These are phyloP conservation scores for Fomitopsis pinicola DNA, from an alignment of 1,284 basidiomycete genomes.

Conservation along the genomic window DNA sequence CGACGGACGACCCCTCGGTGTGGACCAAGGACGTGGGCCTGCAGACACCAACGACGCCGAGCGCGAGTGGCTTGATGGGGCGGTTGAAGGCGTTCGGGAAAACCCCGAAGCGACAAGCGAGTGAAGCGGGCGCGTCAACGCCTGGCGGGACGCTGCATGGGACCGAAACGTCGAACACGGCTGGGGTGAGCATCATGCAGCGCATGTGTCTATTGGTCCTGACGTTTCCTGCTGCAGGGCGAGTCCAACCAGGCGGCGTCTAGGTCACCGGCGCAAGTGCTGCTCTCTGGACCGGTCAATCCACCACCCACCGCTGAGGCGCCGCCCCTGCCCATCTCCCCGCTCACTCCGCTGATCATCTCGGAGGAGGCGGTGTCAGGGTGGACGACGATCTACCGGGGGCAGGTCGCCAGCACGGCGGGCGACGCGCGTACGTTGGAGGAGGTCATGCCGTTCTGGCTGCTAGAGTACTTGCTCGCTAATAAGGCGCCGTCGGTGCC, in stretches of 20 bases:
- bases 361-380: constrained; percentile 81
- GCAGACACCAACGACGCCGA: constrained; percentile 51
- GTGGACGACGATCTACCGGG: constrained; percentile 78
- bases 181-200: constrained; percentile 26
- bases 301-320: constrained; percentile 74
- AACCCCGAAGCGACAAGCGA: constrained; percentile 44
- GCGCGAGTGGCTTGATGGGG: constrained; percentile 66
- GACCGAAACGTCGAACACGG: constrained; percentile 18
- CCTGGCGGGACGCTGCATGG: constrained; percentile 12
- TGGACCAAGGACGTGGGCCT: constrained; percentile 39
- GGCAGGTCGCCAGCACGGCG: constrained; percentile 60
- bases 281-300: constrained; percentile 65
- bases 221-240: constrained; percentile 8
- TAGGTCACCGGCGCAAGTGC: constrained; percentile 53
- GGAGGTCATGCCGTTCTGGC: constrained; percentile 81
- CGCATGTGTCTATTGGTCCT: too few relatives aligned
- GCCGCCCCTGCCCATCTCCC: constrained; percentile 63
- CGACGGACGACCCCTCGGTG: constrained; percentile 50
- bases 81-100: constrained; percentile 75
- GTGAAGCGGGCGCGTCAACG: constrained; percentile 29
- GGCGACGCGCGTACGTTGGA: constrained; percentile 71
- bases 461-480: constrained; percentile 80
- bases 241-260: constrained; percentile 6
- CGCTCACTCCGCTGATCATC: constrained; percentile 70
- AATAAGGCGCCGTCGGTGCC: constrained; percentile 54